These are phyloP conservation scores for Arxiozyma slooffiae DNA, from an alignment of 1,139 yeast species.

Conservation along the genomic window DNA sequence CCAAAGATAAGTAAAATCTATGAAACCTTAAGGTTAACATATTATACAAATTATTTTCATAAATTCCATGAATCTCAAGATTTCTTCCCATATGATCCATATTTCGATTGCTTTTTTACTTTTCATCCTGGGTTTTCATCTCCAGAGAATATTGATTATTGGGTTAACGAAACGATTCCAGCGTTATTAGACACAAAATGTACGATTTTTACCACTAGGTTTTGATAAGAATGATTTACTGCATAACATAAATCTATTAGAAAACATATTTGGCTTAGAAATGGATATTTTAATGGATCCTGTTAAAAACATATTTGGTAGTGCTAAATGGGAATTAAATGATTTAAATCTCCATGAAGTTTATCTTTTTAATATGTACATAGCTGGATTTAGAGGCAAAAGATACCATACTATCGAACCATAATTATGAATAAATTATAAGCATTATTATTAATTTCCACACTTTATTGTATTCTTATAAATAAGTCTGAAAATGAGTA, in stretches of 20 bases:
- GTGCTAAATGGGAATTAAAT: conserved; percentile 89
- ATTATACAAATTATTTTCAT: conserved; percentile 86
- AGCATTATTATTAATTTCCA: neutral
- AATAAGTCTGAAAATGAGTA: neutral
- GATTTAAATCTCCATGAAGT: conserved; percentile 87
- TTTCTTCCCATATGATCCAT: conserved; percentile 96
- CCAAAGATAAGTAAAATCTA: conserved; percentile 69
- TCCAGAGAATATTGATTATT: conserved; percentile 65
- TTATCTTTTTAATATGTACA: conserved; percentile 79
- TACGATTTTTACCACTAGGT: conserved; percentile 83
- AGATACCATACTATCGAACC: conserved; percentile 71
- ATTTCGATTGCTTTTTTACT: conserved; percentile 78
- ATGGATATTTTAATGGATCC: conserved; percentile 75
- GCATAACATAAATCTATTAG: conserved; percentile 66
- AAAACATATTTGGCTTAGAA: conserved; percentile 57
- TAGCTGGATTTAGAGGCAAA: conserved; percentile 92
- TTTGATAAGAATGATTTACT: conserved; percentile 63
- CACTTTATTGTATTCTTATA: too few species aligned
- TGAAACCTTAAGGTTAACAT: conserved; percentile 61
- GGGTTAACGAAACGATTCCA: conserved; percentile 85
- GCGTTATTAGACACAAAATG: conserved; percentile 89
- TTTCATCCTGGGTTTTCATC: conserved; percentile 94
- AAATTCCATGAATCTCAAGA: conserved; percentile 85
- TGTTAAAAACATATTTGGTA: conserved; percentile 61
- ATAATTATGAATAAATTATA: neutral